These are phyloP conservation scores for Salix arbutifolia DNA, from an alignment of 345 rosid species.

Conservation along the genomic window DNA sequence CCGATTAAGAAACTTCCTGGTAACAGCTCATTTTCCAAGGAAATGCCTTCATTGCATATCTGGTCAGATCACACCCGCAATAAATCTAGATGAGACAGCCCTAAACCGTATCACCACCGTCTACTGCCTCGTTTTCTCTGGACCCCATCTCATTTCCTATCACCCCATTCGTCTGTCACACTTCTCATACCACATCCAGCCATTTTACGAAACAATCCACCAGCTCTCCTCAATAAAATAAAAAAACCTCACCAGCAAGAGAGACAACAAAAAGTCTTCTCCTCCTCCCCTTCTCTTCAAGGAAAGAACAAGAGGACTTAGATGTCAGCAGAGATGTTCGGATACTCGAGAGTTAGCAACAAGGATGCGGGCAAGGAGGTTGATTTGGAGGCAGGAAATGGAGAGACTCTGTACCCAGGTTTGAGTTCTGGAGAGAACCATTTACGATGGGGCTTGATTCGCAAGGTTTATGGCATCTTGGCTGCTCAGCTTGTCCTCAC, in stretches of 20 bases:
- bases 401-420: conserved; percentile 77
- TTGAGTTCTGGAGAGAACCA: conserved; percentile 77
- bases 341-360: conserved; percentile 47
- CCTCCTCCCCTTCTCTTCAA: neutral
- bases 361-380: conserved; percentile 37
- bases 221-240: neutral
- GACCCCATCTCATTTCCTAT: neutral
- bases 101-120: neutral
- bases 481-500: conserved; percentile 79
- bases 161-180: neutral
- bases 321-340: conserved; percentile 35
- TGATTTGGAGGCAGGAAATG: conserved; percentile 45
- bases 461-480: conserved; percentile 84
- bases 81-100: neutral
- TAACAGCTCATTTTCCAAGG: too few relatives aligned
- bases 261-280: neutral
- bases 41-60: too few relatives aligned
- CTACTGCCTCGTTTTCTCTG: neutral
- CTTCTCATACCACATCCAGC: neutral
- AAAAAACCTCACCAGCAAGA: neutral
- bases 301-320: neutral
- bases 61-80: too few relatives aligned
- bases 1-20: too few relatives aligned
- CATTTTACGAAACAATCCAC: neutral
- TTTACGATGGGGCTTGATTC: conserved; percentile 92